Evolutionary conservation across 2,329 filamentous ascomycete genomes (phyloP).

Genomic region (Penicillium sp.): DNA sequence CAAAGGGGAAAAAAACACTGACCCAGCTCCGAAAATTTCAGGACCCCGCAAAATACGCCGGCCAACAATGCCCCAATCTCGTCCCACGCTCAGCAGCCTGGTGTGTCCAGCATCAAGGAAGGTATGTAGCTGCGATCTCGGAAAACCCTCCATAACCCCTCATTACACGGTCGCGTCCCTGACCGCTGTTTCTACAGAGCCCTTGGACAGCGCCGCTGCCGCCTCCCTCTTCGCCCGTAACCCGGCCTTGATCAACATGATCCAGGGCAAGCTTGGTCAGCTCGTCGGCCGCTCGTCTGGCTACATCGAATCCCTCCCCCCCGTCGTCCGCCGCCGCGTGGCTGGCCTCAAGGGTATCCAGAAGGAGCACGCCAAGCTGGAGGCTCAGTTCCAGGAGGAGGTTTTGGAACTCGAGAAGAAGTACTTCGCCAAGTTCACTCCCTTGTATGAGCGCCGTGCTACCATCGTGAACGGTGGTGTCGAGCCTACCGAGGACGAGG

Average conservation of each 20-base stretch:
- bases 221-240: conserved; percentile 95
- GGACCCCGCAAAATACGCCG: conserved; percentile 98
- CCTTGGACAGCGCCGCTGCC: conserved; percentile 81
- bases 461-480: conserved; percentile 83
- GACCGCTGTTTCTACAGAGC: conserved; percentile 62
- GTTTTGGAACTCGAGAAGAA: conserved; percentile 98
- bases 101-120: conserved; percentile 94
- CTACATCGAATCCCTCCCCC: conserved; percentile 94
- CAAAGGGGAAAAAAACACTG: conserved; percentile 21
- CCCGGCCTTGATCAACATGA: conserved; percentile 93
- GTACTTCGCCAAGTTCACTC: conserved; percentile 98
- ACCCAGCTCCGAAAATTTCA: conserved; percentile 46
- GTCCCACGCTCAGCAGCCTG: conserved; percentile 93
- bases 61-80: conserved; percentile 95
- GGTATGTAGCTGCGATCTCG: conserved; percentile 59
- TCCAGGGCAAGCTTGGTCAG: conserved; percentile 91
- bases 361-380: conserved; percentile 97
- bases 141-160: not conserved
- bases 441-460: conserved; percentile 92
- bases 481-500: conserved; percentile 85
- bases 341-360: conserved; percentile 96
- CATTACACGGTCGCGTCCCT: conserved; percentile 1
- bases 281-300: conserved; percentile 95
- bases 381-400: conserved; percentile 98
- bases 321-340: conserved; percentile 86